Conservation (phyloP, 1,284 basidiomycete species). For the Cryptococcus sp. region DNA sequence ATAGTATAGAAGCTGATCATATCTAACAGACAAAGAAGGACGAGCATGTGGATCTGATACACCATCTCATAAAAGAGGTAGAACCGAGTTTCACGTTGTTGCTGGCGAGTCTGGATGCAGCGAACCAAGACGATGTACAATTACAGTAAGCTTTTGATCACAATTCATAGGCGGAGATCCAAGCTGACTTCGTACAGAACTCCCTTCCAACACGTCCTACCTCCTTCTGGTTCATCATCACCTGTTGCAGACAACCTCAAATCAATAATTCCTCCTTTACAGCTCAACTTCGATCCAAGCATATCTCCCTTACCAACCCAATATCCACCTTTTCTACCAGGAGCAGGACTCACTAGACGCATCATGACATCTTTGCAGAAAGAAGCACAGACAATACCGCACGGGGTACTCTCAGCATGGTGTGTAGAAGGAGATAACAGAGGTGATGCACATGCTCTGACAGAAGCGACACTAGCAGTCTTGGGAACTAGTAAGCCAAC, state of each 20-base stretch:
- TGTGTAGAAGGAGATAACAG: conserved; percentile 72
- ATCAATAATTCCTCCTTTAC: conserved; percentile 51
- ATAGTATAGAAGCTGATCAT: conserved; percentile 2
- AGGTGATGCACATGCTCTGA: conserved; percentile 62
- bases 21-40: conserved; percentile 59
- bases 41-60: conserved; percentile 58
- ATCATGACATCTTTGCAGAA: conserved; percentile 54
- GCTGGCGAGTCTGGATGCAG: conserved; percentile 67
- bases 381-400: conserved; percentile 8
- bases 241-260: conserved; percentile 49
- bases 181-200: conserved; percentile 46
- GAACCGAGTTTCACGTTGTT: conserved; percentile 50
- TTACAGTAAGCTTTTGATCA: conserved; percentile 62
- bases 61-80: conserved; percentile 52
- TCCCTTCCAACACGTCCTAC: conserved; percentile 41
- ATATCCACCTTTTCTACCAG: conserved; percentile 54
- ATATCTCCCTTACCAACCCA: conserved; percentile 23
- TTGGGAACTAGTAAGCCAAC: conserved; percentile 42
- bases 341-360: conserved; percentile 65
- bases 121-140: conserved; percentile 66
- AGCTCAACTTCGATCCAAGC: conserved; percentile 9
- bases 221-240: conserved; percentile 44
- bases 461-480: conserved; percentile 54
- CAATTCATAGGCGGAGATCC: conserved; percentile 10
- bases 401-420: conserved; percentile 53